A percentile compares a stretch with the other conserved stretches of the same genome.
Conservation (phyloP, 2,329 filamentous ascomycete species). For the Cytospora paraplurivora region DNA sequence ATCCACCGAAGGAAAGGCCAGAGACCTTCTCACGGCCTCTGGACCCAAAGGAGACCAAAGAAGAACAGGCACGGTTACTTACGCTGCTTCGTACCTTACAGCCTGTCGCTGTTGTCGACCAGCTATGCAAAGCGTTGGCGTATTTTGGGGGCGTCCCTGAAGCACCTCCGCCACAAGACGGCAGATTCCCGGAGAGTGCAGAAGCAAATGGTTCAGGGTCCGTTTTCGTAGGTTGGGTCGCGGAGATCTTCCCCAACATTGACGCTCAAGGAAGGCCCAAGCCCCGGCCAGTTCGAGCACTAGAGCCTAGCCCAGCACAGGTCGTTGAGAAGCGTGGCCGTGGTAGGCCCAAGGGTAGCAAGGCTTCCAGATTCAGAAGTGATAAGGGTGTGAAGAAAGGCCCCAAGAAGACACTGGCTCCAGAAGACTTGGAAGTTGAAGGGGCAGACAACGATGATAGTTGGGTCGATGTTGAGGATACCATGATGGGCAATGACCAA, state of each 20-base stretch:
- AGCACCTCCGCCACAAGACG: conserved; percentile 52
- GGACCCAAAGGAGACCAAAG: conserved; percentile 53
- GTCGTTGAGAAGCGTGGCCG: conserved; percentile 46
- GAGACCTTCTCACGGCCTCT: conserved; percentile 25
- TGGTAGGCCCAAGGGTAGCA: conserved; percentile 61
- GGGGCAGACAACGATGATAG: conserved; percentile 41
- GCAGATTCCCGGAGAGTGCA: conserved; percentile 57
- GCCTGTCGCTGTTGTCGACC: conserved; percentile 60
- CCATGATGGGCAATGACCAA: conserved; percentile 14
- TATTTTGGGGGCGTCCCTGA: conserved; percentile 65
- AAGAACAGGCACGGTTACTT: conserved; percentile 61
- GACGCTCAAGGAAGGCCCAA: conserved; percentile 26
- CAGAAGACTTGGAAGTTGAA: conserved; percentile 12
- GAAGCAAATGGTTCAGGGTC: conserved; percentile 59
- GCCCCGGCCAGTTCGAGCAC: conserved; percentile 31
- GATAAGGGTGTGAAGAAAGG: conserved; percentile 57
- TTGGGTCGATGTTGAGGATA: conserved; percentile 50
- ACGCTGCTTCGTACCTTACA: conserved; percentile 58
- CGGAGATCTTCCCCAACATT: conserved; percentile 61
- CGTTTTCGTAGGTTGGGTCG: conserved; percentile 62
- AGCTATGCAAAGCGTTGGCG: conserved; percentile 63
- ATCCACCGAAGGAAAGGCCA: conserved; percentile 16
- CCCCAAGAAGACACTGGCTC: conserved; percentile 32
- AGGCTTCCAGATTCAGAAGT: conserved; percentile 48
- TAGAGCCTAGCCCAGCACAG: conserved; percentile 23